A percentile compares a stretch with the other conserved stretches of the same genome.
These are phyloP conservation scores for Capsicum rhomboideum DNA, from an alignment of 257 asterid genomes.

Conservation along the genomic window DNA sequence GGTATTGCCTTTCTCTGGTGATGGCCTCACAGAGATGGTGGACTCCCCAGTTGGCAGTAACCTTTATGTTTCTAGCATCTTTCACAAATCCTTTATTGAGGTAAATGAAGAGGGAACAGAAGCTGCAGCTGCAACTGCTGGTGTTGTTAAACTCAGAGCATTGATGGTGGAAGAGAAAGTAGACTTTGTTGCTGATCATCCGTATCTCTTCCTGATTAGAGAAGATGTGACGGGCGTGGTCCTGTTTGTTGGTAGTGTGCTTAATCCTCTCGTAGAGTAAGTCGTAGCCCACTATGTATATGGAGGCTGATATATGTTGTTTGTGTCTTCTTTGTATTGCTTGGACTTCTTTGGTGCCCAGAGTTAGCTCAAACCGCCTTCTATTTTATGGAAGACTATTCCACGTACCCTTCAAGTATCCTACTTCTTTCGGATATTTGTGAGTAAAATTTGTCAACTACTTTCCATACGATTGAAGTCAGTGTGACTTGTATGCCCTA, in stretches of 20 bases:
- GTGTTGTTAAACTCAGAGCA: background rate
- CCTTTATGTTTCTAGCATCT: constrained; percentile 24
- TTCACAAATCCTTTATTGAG: constrained; percentile 33
- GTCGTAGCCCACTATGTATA: background rate
- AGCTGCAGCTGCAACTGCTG: constrained; percentile 31
- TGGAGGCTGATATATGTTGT: background rate
- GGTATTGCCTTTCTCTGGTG: constrained; percentile 23
- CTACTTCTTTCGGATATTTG: background rate
- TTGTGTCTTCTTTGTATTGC: background rate
- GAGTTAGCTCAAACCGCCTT: background rate
- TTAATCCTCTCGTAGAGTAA: constrained; percentile 11
- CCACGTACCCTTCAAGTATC: background rate
- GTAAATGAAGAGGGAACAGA: constrained; percentile 40
- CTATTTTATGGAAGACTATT: background rate
- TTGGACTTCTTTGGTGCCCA: background rate
- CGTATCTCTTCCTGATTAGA: constrained; percentile 27
- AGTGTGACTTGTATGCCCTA: background rate
- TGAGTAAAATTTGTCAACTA: background rate
- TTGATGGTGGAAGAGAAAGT: background rate
- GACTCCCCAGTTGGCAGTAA: constrained; percentile 14
- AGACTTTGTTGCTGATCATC: constrained; percentile 35
- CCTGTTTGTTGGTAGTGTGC: constrained; percentile 23
- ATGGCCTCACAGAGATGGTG: constrained; percentile 27
- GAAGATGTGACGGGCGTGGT: constrained; percentile 28
- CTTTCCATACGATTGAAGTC: background rate